Evolutionary conservation across 371 early-diverging fungal species (phyloP).

Genomic region (Parasitella parasitica): DNA sequence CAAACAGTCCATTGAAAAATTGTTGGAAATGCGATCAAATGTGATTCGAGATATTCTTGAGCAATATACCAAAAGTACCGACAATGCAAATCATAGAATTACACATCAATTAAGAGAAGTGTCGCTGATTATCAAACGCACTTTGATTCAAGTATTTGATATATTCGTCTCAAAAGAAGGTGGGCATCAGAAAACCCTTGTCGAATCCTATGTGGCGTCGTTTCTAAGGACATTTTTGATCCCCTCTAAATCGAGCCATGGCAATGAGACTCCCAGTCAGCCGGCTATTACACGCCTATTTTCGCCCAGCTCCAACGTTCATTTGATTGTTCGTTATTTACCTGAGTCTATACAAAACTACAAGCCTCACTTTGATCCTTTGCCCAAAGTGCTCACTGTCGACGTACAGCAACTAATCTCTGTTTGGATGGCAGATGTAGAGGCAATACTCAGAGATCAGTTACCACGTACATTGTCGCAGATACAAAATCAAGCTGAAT

Average conservation of each 20-base stretch:
- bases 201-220: conserved; percentile 23
- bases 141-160: conserved; percentile 38
- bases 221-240: conserved; percentile 35
- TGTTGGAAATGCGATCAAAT: conserved; percentile 42
- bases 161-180: conserved; percentile 32
- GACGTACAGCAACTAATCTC: conserved; percentile 24
- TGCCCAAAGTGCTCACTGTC: conserved; percentile 14
- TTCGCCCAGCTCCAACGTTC: conserved; percentile 59
- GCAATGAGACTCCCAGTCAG: conserved; percentile 18
- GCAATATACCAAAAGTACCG: conserved; percentile 1
- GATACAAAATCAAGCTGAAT: conserved; percentile 29
- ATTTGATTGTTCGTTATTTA: conserved; percentile 56
- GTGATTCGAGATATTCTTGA: conserved; percentile 40
- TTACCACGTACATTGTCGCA: conserved; percentile 32
- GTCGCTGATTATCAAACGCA: conserved; percentile 40
- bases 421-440: conserved; percentile 38
- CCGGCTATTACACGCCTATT: conserved; percentile 54
- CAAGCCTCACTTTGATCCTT: conserved; percentile 42
- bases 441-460: conserved; percentile 21
- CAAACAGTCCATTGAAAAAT: conserved; percentile 34
- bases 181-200: conserved; percentile 1
- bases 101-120: conserved; percentile 39
- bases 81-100: conserved; percentile 14
- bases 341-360: conserved; percentile 55
- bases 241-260: conserved; percentile 19